phyloP scores from a whole-genome alignment of 2,329 filamentous ascomycete genomes.

The Talaromyces rugulosus region DNA sequence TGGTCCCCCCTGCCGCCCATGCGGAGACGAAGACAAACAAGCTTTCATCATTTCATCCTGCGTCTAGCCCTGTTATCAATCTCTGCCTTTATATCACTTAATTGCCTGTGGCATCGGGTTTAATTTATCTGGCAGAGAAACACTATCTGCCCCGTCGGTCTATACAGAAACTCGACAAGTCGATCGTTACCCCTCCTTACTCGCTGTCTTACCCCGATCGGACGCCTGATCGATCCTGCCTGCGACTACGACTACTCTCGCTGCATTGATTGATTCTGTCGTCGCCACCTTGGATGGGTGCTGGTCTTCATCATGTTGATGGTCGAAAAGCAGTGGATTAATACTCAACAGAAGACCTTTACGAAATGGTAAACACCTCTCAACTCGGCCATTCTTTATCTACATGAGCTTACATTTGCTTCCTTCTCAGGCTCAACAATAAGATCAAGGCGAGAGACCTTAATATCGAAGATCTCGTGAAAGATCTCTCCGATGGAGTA shows the following conservation, averaged over 20 bases:
- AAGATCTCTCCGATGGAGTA: slow-evolving; percentile 90
- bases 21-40: background rate
- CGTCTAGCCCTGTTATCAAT: background rate
- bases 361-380: slow-evolving; percentile 72
- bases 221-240: background rate
- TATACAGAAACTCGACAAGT: background rate
- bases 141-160: background rate
- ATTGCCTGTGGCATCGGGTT: background rate
- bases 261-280: background rate
- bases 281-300: background rate
- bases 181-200: slow-evolving; percentile 2
- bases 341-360: slow-evolving; percentile 97
- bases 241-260: background rate
- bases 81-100: background rate
- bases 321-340: slow-evolving; percentile 61
- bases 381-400: background rate
- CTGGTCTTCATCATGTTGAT: slow-evolving; percentile 38
- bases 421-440: slow-evolving; percentile 74
- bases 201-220: background rate
- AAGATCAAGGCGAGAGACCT: slow-evolving; percentile 78
- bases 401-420: background rate
- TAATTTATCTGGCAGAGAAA: background rate
- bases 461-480: slow-evolving; percentile 80
- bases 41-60: background rate
- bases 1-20: background rate